Conservation (phyloP, 176 grass and related monocot genomes). For the Oryza glumipatula region DNA sequence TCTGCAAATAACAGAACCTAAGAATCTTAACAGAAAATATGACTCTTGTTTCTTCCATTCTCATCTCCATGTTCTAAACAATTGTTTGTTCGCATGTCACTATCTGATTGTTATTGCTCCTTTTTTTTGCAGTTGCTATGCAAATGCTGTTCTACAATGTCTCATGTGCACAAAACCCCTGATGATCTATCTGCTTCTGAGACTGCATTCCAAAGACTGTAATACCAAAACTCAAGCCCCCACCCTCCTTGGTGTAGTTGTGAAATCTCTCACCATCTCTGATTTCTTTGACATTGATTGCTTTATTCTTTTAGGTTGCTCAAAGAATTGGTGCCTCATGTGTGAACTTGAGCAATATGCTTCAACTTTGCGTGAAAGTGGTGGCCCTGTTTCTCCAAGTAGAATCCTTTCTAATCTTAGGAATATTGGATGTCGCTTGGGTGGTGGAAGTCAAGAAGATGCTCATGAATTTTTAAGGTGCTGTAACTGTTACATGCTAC, state of each 20-base stretch:
- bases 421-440: slow-evolving; percentile 86
- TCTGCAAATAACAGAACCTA: slow-evolving; percentile 5
- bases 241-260: not conserved
- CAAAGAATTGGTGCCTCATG: slow-evolving; percentile 96
- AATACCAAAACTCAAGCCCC: slow-evolving; percentile 53
- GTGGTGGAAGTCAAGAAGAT: slow-evolving; percentile 98
- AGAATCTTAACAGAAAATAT: slow-evolving; percentile 16
- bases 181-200: slow-evolving; percentile 95
- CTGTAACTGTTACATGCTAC: slow-evolving; percentile 18
- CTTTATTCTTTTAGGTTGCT: slow-evolving; percentile 64
- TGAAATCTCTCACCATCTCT: slow-evolving; percentile 21
- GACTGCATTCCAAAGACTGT: slow-evolving; percentile 97
- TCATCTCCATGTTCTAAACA: slow-evolving; percentile 7
- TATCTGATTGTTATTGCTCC: slow-evolving; percentile 23
- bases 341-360: slow-evolving; percentile 98
- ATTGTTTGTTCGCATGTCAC: slow-evolving; percentile 24
- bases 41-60: not conserved
- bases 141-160: slow-evolving; percentile 99
- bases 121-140: slow-evolving; percentile 80
- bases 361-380: slow-evolving; percentile 83
- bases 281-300: slow-evolving; percentile 30
- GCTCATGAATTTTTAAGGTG: slow-evolving; percentile 99
- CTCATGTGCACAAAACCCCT: slow-evolving; percentile 94
- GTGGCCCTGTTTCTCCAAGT: slow-evolving; percentile 76
- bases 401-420: slow-evolving; percentile 95